Base-by-base conservation (phyloP, 164 flowering plant species). In the Stephania cephalantha region DNA sequence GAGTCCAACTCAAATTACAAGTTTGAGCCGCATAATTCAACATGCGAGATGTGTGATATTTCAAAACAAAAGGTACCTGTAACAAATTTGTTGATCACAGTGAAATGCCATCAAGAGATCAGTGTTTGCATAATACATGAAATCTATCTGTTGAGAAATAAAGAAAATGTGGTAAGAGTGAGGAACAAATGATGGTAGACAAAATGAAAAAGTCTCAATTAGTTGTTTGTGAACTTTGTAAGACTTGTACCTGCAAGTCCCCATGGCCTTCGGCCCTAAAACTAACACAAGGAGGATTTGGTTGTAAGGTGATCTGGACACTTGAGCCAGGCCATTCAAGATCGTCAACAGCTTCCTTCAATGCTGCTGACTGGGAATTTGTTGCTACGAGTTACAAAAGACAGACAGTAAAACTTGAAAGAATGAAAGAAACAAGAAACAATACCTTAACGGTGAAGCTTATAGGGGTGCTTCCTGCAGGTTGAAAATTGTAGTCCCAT, bases 271-370 rank as follows among this genome's bases (percentile, higher is more conserved):
- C 99, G 74, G 97, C 94, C 83, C 81, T 90, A 73, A 94, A 89
- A 35, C 87, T 88, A 73, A 92, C 95, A 76, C 86, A 84, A 67
- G 97, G 97, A 9, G 98, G 97, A 30, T 63, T 80, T 65, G 97
- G 97, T 75, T 88, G 88, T 69, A 96, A 75, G 58, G 31, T 81
- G 75, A 96, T 88, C 78, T 86, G 88, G 81, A 96, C 84, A 83
- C 95, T 90, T 72, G 99, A 86, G 69, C 98, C 98, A 2, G 99
- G 99, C 98, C 98, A 96, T 78, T 96, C 99, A 78, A 96, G 97
- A 83, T 96, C 98, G 84, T 94, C 99, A 73, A 94, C 87, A 20
- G 97, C 97, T 86, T 91, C 97, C 86, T 91, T 96, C 68, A 96
- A 70, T 55, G 92, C 93, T 83, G 98, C 89, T 78, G 97, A 92